A percentile compares a stretch with the other conserved stretches of the same genome.
These are phyloP conservation scores for Phytomonas sp. DNA, from an alignment of 208 protist genomes.

Conservation along the genomic window DNA sequence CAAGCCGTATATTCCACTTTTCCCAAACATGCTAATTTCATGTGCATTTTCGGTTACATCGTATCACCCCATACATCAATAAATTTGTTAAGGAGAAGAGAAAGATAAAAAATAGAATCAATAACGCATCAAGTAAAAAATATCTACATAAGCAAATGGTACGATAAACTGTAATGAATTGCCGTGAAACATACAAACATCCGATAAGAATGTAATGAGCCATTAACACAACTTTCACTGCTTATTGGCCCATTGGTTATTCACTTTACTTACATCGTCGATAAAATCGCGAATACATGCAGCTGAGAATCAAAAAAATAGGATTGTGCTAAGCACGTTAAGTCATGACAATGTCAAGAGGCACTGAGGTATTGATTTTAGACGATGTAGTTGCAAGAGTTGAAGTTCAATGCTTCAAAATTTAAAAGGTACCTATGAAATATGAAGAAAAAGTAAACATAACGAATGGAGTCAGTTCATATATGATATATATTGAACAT, in stretches of 20 bases:
- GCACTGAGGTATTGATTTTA: not conserved
- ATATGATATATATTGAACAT: not conserved
- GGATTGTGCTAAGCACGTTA: not conserved
- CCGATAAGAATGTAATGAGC: not conserved
- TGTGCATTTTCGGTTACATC: not conserved
- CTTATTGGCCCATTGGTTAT: slow-evolving; percentile 8
- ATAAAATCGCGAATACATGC: not conserved
- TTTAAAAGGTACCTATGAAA: not conserved
- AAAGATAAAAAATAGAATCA: slow-evolving; percentile 13
- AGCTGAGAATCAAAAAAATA: not conserved
- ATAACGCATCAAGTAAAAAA: slow-evolving; percentile 3
- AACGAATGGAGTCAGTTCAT: not conserved
- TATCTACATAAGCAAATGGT: not conserved
- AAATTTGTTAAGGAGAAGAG: slow-evolving; percentile 6
- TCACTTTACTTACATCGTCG: slow-evolving; percentile 6
- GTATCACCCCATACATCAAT: slow-evolving; percentile 1
- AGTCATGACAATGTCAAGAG: not conserved
- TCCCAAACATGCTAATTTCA: not conserved
- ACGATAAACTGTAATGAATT: slow-evolving; percentile 2
- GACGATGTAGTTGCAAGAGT: not conserved
- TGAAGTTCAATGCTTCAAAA: not conserved
- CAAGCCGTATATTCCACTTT: slow-evolving; percentile 1
- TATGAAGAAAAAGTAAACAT: not conserved
- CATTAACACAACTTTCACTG: slow-evolving; percentile 5
- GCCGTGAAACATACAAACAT: slow-evolving; percentile 11